phyloP scores from a whole-genome alignment of 2,329 filamentous ascomycete species.

The Apiospora marii region DNA sequence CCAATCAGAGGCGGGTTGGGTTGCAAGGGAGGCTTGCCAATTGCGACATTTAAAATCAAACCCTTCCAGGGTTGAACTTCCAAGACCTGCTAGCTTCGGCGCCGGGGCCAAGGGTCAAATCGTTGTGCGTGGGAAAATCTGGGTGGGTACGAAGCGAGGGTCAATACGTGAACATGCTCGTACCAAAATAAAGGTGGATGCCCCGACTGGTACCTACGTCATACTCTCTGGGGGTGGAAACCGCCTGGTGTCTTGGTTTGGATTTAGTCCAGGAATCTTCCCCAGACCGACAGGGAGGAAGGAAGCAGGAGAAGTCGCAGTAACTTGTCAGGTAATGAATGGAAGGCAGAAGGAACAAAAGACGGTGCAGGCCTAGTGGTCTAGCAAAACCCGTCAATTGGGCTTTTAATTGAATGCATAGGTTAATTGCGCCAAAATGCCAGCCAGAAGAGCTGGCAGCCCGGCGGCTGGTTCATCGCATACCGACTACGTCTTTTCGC shows the following conservation, averaged over 20 bases:
- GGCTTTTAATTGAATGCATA: not conserved
- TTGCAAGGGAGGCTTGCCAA: constrained; percentile 16
- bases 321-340: too few species aligned
- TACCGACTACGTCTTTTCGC: not conserved
- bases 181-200: constrained; percentile 9
- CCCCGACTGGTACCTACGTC: not conserved
- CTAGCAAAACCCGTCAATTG: not conserved
- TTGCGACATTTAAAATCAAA: constrained; percentile 22
- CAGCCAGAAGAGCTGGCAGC: not conserved
- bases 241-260: constrained; percentile 15
- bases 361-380: not conserved
- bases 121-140: constrained; percentile 11
- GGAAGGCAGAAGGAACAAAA: not conserved
- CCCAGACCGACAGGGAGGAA: constrained; percentile 10
- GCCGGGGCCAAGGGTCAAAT: constrained; percentile 18
- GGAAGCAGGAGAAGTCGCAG: not conserved
- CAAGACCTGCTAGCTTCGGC: constrained; percentile 4
- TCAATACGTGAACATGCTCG: constrained; percentile 17
- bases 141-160: not conserved
- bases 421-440: not conserved
- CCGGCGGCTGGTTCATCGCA: not conserved
- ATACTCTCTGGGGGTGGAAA: constrained; percentile 20
- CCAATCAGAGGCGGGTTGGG: not conserved
- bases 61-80: constrained; percentile 10
- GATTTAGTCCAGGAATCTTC: constrained; percentile 11